Evolutionary conservation across 129 eudicot species (phyloP).

Genomic region (Logfia minima): DNA sequence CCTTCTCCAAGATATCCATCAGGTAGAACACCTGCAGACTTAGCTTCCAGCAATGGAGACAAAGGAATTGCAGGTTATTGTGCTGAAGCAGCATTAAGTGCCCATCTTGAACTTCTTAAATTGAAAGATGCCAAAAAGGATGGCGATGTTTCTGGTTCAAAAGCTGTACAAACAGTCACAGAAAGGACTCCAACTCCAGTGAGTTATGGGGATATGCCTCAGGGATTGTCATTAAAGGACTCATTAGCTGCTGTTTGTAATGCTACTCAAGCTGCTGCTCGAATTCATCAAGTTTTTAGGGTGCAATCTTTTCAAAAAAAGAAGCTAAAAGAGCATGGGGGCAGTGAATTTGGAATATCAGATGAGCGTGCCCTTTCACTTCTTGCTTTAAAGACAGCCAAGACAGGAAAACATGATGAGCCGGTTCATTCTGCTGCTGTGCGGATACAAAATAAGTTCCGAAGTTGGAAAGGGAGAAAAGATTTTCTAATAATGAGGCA

Average conservation of each 20-base stretch:
- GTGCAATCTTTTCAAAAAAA: slow-evolving; percentile 89
- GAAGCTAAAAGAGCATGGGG: slow-evolving; percentile 64
- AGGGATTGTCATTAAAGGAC: slow-evolving; percentile 71
- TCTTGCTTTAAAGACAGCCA: slow-evolving; percentile 60
- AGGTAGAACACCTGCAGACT: slow-evolving; percentile 83
- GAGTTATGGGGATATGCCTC: slow-evolving; percentile 54
- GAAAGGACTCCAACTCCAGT: slow-evolving; percentile 68
- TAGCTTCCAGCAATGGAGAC: slow-evolving; percentile 86
- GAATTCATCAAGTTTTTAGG: slow-evolving; percentile 88
- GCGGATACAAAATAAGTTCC: slow-evolving; percentile 82
- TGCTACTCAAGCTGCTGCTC: slow-evolving; percentile 96
- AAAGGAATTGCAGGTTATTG: slow-evolving; percentile 95
- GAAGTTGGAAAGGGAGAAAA: slow-evolving; percentile 85
- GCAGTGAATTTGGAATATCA: slow-evolving; percentile 53
- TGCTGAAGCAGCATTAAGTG: slow-evolving; percentile 76
- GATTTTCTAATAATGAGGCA: slow-evolving; percentile 79
- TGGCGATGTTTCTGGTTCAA: slow-evolving; percentile 32
- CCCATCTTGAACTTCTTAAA: slow-evolving; percentile 58
- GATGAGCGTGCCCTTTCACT: slow-evolving; percentile 82
- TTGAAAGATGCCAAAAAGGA: slow-evolving; percentile 55
- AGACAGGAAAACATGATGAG: slow-evolving; percentile 60
- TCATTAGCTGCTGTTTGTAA: slow-evolving; percentile 92
- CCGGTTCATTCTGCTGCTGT: slow-evolving; percentile 84
- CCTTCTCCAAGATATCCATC: slow-evolving; percentile 78
- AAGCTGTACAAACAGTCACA: slow-evolving; percentile 68